Conservation (phyloP, 139 green algal genomes). For the Desmodesmus armatus region DNA sequence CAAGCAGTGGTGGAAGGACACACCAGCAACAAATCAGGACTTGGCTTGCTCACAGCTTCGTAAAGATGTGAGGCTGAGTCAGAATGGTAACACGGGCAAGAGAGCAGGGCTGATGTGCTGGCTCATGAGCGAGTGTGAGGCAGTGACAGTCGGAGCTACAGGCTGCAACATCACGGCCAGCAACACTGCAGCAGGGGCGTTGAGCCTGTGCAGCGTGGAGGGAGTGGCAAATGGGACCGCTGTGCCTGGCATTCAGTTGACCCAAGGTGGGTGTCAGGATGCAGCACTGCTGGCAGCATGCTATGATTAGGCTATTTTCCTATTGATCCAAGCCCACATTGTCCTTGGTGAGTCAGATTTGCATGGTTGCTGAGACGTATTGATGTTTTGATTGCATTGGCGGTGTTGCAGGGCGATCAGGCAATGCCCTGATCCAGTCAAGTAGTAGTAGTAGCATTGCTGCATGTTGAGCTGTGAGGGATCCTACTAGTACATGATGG, state of each 20-base stretch:
- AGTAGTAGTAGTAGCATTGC: no score
- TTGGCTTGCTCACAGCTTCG: background rate
- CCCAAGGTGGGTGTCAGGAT: background rate
- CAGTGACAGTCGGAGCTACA: background rate
- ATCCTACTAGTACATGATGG: no score
- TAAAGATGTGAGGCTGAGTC: background rate
- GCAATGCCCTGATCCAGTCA: no score
- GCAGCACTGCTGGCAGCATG: no score
- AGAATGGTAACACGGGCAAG: background rate
- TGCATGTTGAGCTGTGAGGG: no score
- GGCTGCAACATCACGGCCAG: background rate
- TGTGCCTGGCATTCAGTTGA: background rate
- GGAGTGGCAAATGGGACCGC: background rate
- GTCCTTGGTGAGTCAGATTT: no score
- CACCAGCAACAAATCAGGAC: background rate
- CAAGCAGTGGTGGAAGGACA: background rate
- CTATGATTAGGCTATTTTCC: no score
- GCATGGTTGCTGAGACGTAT: no score
- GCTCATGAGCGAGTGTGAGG: background rate
- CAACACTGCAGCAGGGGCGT: background rate
- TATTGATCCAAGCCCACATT: no score
- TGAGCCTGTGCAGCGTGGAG: background rate
- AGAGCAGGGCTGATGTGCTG: background rate
- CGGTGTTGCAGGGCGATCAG: no score
- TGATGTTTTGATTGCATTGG: no score